Base-by-base conservation (phyloP, 2,329 filamentous ascomycete species). In the Fusarium cyanostomum region DNA sequence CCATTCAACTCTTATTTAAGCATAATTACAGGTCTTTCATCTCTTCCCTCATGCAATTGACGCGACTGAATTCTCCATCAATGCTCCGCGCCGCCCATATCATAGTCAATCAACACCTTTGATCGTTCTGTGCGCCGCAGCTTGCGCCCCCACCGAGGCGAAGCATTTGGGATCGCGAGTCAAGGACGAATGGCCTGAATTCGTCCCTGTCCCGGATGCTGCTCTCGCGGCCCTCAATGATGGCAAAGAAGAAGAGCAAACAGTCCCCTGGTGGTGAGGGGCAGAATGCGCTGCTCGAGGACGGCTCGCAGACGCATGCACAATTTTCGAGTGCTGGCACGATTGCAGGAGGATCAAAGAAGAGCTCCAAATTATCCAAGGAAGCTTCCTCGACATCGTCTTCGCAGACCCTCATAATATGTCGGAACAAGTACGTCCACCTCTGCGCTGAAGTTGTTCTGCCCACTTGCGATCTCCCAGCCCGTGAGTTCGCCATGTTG, bases 351-450 rank as follows among this genome's bases (percentile, higher is more conserved):
- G 30, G 28, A 12, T 45, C 51, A 15, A 68, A 67, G 44, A 66
- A 63, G 34, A 59, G 43, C 34, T 37, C 58, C 34, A 66, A 50
- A 38, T 27, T 41, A 10, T 43, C 62, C 12, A 62, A 59, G 31
- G 35, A 52, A 11, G 28, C 53, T 3, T 45, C 55, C 18, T 48
- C 59, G 21, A 24, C 51, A 9, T 49, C 60, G 11, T 18, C 54
- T 39, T 44, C 63, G 8, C 58, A 66, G 18, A 59, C 62, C 16
- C 64, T 74, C 38, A 55, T 66, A 18, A 71, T 75, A 55, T 88
- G 86, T 78, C 85, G 88, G 70, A 89, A 90, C 77, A 90, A 90
- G 87, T 89, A 82, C 73, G 84, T 84, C 46, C 31, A 33, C 16
- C 43, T 37, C 41, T 46, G 33, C 38, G 26, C 50, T 38, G n/a